Base-by-base conservation (phyloP, 306 rosid genomes). In the Prunus davidiana region DNA sequence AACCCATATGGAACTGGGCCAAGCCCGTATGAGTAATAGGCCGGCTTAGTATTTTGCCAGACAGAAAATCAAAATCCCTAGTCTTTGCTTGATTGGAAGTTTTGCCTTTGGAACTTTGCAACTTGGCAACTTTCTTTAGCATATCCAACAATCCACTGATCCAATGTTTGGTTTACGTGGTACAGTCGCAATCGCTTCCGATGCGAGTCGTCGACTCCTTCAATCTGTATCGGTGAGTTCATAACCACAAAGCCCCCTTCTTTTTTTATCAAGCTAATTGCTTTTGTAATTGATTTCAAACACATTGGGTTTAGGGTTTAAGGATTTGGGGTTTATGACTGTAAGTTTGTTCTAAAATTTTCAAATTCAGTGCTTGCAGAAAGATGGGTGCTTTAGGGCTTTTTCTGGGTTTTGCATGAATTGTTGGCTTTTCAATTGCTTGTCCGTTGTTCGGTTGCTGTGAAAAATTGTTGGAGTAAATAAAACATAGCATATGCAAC, bases 151-250 rank as follows among this genome's bases (percentile, higher is more conserved):
- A 14, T 20, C 52, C 22, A 56, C 7, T 8, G 67, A 49, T 24
- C 10, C 5, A 66, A 76, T 76, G 74, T 25, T 76, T 19, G 67
- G 80, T 11, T 54, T 76, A 38, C 80, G 74, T 28, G 28, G 24
- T 62, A 73, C 79, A 3, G 45, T 71, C 0, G 74, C 83, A 64
- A 14, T 65, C 2, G 67, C 77, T 64, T 82, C 88, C 8, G 79
- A 87, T 16, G 38, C 78, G 18, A 76, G 82, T 75, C 81, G 38
- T 64, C 78, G 76, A 67, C 82, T 89, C 64, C 84, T 85, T 13
- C 87, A 78, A 82, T 81, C 74, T 64, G 71, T 89, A 45, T 60
- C 83, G 12, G 93, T 89, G 38, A 82, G 84, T 83, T 52, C 65
- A 18, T 1, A 54, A 27, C 46, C 66, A 8, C 47, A 8, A 41